Evolutionary conservation across 768 basidiomycete species (phyloP).

Genomic region (Peribolospora kevripleyi): DNA sequence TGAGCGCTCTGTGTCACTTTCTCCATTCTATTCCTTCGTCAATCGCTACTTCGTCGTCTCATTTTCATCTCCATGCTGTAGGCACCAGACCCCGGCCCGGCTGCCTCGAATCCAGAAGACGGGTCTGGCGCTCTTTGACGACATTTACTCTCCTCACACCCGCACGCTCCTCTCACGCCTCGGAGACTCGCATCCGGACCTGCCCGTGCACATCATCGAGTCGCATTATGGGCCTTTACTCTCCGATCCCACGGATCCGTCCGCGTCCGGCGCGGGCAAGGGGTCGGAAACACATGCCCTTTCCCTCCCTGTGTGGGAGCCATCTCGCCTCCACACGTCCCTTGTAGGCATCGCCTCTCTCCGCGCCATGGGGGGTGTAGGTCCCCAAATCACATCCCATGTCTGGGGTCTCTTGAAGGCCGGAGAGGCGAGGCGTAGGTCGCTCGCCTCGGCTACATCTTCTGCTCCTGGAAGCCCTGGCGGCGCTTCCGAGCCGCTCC

Average conservation of each 20-base stretch:
- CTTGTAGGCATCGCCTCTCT: conserved; percentile 22
- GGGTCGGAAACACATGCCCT: conserved; percentile 2
- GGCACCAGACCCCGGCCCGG: conserved; percentile 8
- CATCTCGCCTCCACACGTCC: conserved; percentile 16
- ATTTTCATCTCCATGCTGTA: not conserved
- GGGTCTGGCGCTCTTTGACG: conserved; percentile 16
- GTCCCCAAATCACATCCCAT: conserved; percentile 21
- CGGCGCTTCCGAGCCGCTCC: no score
- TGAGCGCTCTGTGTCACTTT: not conserved
- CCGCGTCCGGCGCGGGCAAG: not conserved
- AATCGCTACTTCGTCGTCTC: not conserved
- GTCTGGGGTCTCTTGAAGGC: conserved; percentile 22
- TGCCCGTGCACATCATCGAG: conserved; percentile 23
- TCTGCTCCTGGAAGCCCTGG: no score
- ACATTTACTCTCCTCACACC: conserved; percentile 20
- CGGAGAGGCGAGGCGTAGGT: no score
- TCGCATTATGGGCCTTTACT: conserved; percentile 22
- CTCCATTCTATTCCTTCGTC: not conserved
- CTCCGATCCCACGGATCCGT: conserved; percentile 15
- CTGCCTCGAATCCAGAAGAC: no score
- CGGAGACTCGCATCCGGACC: conserved; percentile 20
- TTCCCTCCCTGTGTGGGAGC: no score
- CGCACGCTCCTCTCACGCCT: conserved; percentile 20
- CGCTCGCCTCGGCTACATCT: no score
- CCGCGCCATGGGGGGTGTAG: conserved; percentile 20